These are phyloP conservation scores for Sparassis latifolia DNA, from an alignment of 1,284 basidiomycete species.

Conservation along the genomic window DNA sequence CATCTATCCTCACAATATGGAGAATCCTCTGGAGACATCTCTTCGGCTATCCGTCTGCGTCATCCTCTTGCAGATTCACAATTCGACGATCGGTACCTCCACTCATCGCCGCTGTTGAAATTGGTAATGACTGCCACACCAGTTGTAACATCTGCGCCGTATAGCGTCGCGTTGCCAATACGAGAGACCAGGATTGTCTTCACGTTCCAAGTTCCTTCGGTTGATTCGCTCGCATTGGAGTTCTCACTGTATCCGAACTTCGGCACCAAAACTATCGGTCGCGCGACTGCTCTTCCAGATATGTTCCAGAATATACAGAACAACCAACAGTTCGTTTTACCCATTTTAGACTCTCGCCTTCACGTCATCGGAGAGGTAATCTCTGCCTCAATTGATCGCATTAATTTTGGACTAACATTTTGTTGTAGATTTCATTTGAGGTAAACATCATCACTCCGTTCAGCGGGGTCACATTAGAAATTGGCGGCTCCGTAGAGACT, in stretches of 20 bases:
- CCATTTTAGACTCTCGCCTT: conserved; percentile 88
- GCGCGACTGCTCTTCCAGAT: conserved; percentile 82
- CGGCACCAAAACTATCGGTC: conserved; percentile 95
- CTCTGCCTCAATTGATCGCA: conserved; percentile 6
- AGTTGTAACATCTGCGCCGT: conserved; percentile 80
- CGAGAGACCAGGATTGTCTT: conserved; percentile 80
- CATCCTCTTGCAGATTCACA: conserved; percentile 63
- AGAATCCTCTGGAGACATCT: conserved; percentile 17
- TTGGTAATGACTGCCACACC: conserved; percentile 86
- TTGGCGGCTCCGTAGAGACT: conserved; percentile 92
- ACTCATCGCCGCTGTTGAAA: conserved; percentile 82
- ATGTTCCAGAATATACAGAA: conserved; percentile 60
- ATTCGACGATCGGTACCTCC: conserved; percentile 52
- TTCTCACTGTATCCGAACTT: conserved; percentile 98
- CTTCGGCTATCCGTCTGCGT: conserved; percentile 54
- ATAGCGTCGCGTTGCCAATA: conserved; percentile 83
- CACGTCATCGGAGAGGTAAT: conserved; percentile 90
- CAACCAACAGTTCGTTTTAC: conserved; percentile 58
- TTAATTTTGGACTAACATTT: conserved; percentile 5
- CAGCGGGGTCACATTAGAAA: conserved; percentile 89
- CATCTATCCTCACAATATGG: conserved; percentile 39
- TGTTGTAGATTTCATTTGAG: conserved; percentile 76
- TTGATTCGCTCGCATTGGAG: conserved; percentile 79
- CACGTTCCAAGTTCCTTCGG: conserved; percentile 78
- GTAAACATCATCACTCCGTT: conserved; percentile 88